Base-by-base conservation (phyloP, 2,329 filamentous ascomycete species). In the Colletotrichum graminicola region DNA sequence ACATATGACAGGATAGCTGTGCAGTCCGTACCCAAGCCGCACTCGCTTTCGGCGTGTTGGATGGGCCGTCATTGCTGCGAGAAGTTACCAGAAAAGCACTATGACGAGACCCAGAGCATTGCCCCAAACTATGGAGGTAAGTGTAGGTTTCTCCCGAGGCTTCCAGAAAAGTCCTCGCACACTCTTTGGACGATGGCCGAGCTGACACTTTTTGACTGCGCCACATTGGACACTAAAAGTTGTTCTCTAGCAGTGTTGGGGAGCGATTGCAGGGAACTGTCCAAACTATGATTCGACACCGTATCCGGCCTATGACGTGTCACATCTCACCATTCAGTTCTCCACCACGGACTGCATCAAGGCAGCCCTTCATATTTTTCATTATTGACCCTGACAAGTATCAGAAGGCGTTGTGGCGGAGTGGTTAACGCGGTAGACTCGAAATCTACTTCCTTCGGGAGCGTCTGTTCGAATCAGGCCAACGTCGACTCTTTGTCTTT, bases 401-500 rank as follows among this genome's bases (percentile, higher is more conserved):
- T n/a, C 21, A 11, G 18, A 10, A 3, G 61, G 61, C 61, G 61
- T 63, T 63, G 61, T 63, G 61, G 61, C 61, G 54, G 61, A 62
- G 60, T 62, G 61, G 61, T 63, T 63, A 63, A 54, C 43, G 61
- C 61, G 61, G 49, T 54, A 63, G 61, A 63, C 61, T 63, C 52
- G 61, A 63, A 54, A 54, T 54, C 51, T 54, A 54, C 29, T 54
- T 54, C 51, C 51, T 54, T 54, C 51, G 51, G 51, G 51, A 54
- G 51, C 51, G 51, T 54, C 51, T 54, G 51, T 54, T 54, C 51
- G 51, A 54, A 54, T 54, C 51, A 54, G 51, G 51, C 51, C 51
- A 54, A 54, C 51, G 51, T 54, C 51, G 51, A 2, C 10, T 47
- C 11, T 32, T 5, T 0, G 1, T 52, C 32, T 32, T 32, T 6